Evolutionary conservation across 179 eudicot genomes (phyloP).

Genomic region (Spergularia azorica): DNA sequence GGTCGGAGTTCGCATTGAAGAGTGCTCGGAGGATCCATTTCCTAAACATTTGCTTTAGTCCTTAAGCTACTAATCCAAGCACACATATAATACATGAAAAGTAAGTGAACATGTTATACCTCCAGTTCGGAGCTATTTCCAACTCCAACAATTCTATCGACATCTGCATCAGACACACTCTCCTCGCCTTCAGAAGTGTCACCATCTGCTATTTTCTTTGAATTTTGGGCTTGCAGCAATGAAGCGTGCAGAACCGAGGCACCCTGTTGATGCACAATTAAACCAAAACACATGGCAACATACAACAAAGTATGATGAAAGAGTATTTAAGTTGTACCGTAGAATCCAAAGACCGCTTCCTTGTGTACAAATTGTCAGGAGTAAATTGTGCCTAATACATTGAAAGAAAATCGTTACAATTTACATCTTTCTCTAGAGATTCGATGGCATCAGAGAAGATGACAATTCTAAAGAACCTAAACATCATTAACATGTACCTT

Average conservation of each 20-base stretch:
- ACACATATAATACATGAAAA: not conserved
- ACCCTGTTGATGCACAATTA: constrained; percentile 52
- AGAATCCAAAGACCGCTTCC: constrained; percentile 68
- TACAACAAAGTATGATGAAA: not conserved
- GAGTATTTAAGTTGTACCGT: constrained; percentile 42
- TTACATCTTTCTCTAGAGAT: not conserved
- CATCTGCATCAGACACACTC: constrained; percentile 77
- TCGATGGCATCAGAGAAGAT: no score
- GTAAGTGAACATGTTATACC: constrained; percentile 39
- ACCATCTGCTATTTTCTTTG: constrained; percentile 43
- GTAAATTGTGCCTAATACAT: constrained; percentile 78
- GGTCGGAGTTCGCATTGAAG: constrained; percentile 90
- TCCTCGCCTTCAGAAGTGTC: constrained; percentile 64
- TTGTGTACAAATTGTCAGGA: constrained; percentile 74
- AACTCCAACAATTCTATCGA: constrained; percentile 88
- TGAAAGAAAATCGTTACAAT: not conserved
- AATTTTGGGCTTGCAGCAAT: constrained; percentile 41
- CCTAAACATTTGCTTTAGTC: constrained; percentile 41
- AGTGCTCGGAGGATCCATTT: constrained; percentile 90
- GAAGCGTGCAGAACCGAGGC: constrained; percentile 49
- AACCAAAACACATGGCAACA: constrained; percentile 12
- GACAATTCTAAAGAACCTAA: not conserved
- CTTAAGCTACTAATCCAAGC: not conserved
- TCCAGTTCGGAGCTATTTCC: constrained; percentile 73
- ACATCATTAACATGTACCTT: constrained; percentile 48